Percentiles rank a stretch among this genome's conserved stretches.
Evolutionary conservation across 306 rosid genomes (phyloP).

Genomic region (Vigna trinervia): DNA sequence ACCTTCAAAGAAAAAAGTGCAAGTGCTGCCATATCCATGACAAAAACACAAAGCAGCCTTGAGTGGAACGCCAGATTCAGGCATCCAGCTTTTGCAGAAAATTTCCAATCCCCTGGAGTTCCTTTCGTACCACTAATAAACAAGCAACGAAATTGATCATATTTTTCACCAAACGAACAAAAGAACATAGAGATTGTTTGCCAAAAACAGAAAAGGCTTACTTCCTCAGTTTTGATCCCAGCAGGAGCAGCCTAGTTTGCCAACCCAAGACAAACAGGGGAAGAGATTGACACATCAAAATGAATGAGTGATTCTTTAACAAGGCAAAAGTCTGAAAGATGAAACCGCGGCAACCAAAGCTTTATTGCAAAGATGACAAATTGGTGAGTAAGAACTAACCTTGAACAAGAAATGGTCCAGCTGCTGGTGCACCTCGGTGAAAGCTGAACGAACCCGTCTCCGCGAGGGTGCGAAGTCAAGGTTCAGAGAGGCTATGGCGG

Average conservation of each 20-base stretch:
- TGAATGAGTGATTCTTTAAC: constrained; percentile 5
- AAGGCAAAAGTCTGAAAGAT: background rate
- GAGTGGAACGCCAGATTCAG: constrained; percentile 59
- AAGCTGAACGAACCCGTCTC: constrained; percentile 66
- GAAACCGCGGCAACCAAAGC: background rate
- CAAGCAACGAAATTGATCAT: constrained; percentile 16
- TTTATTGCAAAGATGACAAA: background rate
- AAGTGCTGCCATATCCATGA: constrained; percentile 98
- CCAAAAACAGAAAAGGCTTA: constrained; percentile 46
- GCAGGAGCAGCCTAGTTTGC: constrained; percentile 72
- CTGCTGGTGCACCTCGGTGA: constrained; percentile 55
- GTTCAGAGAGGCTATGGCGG: constrained; percentile 61
- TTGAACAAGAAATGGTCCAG: constrained; percentile 78
- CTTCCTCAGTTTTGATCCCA: constrained; percentile 83
- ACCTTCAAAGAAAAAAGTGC: constrained; percentile 98
- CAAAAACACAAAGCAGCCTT: constrained; percentile 82
- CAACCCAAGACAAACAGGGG: constrained; percentile 28
- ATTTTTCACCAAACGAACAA: constrained; percentile 27
- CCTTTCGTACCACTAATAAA: constrained; percentile 72
- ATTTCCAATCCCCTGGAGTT: constrained; percentile 83
- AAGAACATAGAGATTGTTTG: background rate
- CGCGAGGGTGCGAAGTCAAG: constrained; percentile 71
- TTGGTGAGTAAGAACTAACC: constrained; percentile 43
- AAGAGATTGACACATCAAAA: constrained; percentile 35
- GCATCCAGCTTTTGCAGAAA: constrained; percentile 93